These are phyloP conservation scores for Aureobasidium pullulans DNA, from an alignment of 2,329 filamentous ascomycete species.

Conservation along the genomic window DNA sequence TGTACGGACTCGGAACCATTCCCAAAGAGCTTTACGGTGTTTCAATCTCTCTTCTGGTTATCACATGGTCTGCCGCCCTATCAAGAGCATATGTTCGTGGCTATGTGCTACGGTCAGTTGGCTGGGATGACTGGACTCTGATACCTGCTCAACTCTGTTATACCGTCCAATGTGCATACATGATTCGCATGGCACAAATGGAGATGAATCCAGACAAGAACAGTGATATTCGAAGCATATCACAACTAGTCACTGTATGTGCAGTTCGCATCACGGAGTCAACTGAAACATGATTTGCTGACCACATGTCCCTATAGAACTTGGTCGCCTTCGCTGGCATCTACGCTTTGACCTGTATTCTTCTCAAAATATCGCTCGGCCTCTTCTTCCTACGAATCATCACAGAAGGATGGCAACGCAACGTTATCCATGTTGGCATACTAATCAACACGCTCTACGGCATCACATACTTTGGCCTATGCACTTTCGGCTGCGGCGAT, in stretches of 20 bases:
- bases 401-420: constrained; percentile 10
- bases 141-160: background rate
- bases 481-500: background rate
- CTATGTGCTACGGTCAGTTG: background rate
- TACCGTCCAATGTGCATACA: background rate
- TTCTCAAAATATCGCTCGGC: constrained; percentile 14
- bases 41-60: background rate
- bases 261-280: too few relatives aligned
- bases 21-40: background rate
- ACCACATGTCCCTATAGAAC: background rate
- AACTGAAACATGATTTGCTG: background rate
- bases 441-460: background rate
- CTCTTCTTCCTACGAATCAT: constrained; percentile 17
- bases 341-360: constrained; percentile 11
- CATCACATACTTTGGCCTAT: background rate
- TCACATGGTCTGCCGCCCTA: background rate
- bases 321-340: constrained; percentile 1
- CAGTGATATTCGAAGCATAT: background rate
- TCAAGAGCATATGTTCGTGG: constrained; percentile 13
- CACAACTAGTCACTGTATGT: background rate
- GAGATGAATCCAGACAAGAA: background rate
- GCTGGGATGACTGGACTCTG: background rate
- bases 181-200: background rate
- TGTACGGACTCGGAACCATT: background rate
- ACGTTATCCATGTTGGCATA: background rate